These are phyloP conservation scores for Kwoniella europaea DNA, from an alignment of 768 basidiomycete species.

Conservation along the genomic window DNA sequence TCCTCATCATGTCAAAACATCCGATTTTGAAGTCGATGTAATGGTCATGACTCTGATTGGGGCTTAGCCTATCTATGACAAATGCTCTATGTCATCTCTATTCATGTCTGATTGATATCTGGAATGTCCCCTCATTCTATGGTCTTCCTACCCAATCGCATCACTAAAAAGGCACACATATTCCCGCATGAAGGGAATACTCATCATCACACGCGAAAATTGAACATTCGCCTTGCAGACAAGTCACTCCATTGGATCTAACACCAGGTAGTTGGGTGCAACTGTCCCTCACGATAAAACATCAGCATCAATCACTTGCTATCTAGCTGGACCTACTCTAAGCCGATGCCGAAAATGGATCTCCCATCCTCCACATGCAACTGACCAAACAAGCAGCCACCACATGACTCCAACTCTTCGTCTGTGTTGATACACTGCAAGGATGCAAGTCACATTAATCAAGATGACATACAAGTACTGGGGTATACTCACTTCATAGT, in stretches of 20 bases:
- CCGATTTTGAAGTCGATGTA: too few relatives aligned
- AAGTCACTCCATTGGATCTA: slow-evolving; percentile 8
- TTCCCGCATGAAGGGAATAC: not conserved
- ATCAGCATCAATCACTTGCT: not conserved
- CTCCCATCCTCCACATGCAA: not conserved
- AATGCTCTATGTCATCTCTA: too few relatives aligned
- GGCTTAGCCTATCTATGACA: too few relatives aligned
- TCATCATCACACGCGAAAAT: slow-evolving; percentile 7
- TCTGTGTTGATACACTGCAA: slow-evolving; percentile 11
- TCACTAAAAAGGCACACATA: not conserved
- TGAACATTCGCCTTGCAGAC: not conserved
- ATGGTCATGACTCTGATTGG: too few relatives aligned
- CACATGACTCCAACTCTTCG: slow-evolving; percentile 16
- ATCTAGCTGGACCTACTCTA: not conserved
- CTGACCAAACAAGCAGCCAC: slow-evolving; percentile 10
- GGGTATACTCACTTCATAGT: slow-evolving; percentile 6
- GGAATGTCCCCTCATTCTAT: too few relatives aligned
- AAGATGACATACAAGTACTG: too few relatives aligned
- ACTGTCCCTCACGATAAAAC: not conserved
- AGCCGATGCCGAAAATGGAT: not conserved
- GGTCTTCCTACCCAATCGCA: too few relatives aligned
- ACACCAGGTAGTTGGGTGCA: not conserved
- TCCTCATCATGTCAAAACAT: too few relatives aligned
- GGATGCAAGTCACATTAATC: not conserved
- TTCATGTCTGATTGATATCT: too few relatives aligned